Base-by-base conservation (phyloP, 257 asterid species). In the Nicotiana undulata region DNA sequence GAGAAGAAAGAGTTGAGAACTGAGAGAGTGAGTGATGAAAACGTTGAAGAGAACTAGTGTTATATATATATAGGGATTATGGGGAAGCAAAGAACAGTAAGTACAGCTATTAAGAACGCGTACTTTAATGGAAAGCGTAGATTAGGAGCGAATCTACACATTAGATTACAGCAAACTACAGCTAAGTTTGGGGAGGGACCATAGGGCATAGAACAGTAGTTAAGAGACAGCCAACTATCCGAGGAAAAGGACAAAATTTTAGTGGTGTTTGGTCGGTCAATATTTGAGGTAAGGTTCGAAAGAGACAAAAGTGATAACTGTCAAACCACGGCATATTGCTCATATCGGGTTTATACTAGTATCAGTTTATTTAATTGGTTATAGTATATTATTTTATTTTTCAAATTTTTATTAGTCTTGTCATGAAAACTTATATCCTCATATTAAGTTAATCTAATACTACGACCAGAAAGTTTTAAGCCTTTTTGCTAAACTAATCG, bases 101-200 rank as follows among this genome's bases (percentile, higher is more conserved):
- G 28, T 31, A 70, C 83, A 81, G 80, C 83, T 81, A 20, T 56
- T 5, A 15, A 55, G 12, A 68, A 56, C 68, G 63, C 52, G 83
- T 81, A 5, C 0, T 65, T 28, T 51, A 65, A n/a, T 75, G 56
- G 9, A 18, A 24, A 59, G 13, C 40, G 20, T 24, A 46, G 68
- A 76, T 13, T 60, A 12, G 8, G 67, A 72, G 65, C 51, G 63
- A 79, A 83, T 79, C 80, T 61, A 60, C 68, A 83, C 76, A 66
- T 7, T 10, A 31, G 77, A 70, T 79, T 40, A 83, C 86, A 79
- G 83, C 83, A 3, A 68, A 61, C 18, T 82, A 58, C 79, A 66
- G 79, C 82, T 63, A 77, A 51, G 63, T 37, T 51, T 16, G 6
- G 4, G 13, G 75, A 55, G 59, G 52, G 68, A 17, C 26, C 60